Conservation (phyloP, 345 rosid species). For the Arabis hirsuta region DNA sequence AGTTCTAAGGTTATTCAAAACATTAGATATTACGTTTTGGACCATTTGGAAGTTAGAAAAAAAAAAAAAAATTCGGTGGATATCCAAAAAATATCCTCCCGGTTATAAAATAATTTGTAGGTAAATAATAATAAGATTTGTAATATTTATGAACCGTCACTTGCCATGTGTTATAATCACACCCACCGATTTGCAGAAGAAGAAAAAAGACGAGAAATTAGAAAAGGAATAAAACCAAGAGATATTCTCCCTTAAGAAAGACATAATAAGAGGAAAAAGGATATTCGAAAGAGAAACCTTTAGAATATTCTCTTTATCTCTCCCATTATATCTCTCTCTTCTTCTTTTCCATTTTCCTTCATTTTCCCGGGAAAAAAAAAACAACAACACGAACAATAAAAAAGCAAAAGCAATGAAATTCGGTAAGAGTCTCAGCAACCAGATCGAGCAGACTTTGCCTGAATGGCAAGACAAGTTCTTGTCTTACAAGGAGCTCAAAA, state of each 20-base stretch:
- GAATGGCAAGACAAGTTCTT: constrained; percentile 97
- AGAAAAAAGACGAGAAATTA: background rate
- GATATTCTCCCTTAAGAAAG: constrained; percentile 39
- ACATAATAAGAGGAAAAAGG: constrained; percentile 10
- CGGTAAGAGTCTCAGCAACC: constrained; percentile 94
- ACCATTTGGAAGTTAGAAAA: too few relatives aligned
- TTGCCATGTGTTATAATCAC: constrained; percentile 22
- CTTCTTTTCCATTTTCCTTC: constrained; percentile 19
- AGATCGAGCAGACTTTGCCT: constrained; percentile 93
- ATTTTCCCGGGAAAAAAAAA: background rate
- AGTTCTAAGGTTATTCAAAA: too few relatives aligned
- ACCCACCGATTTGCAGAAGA: constrained; percentile 8
- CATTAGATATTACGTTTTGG: too few relatives aligned
- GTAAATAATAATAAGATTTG: background rate
- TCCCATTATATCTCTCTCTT: constrained; percentile 7
- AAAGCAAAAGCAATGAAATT: constrained; percentile 62
- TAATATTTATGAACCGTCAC: constrained; percentile 10
- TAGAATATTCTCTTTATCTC: constrained; percentile 37
- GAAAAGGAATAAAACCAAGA: constrained; percentile 31
- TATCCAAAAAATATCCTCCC: too few relatives aligned
- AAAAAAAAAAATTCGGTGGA: too few relatives aligned
- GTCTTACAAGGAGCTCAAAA: constrained; percentile 95
- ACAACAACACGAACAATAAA: background rate
- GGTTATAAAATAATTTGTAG: too few relatives aligned
- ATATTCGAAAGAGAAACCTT: constrained; percentile 45